Percentiles rank a stretch among this genome's conserved stretches.
Evolutionary conservation across 2,329 filamentous ascomycete genomes (phyloP).

Genomic region (Lecanicillium sp.): DNA sequence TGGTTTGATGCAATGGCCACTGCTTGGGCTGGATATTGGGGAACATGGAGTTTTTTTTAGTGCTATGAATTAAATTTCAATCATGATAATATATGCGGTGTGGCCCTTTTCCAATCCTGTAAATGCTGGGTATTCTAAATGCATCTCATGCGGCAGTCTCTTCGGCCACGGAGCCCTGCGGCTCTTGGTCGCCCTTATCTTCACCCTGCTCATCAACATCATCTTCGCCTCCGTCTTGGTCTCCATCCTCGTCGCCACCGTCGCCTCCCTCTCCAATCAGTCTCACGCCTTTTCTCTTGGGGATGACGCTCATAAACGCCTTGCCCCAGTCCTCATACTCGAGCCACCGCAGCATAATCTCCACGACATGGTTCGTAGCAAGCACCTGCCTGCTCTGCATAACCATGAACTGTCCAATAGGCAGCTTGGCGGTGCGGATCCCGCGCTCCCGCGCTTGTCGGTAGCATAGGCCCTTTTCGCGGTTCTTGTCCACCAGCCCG

Average conservation of each 20-base stretch:
- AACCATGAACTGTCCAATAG: conserved; percentile 90
- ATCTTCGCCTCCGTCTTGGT: conserved; percentile 26
- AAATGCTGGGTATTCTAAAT: conserved; percentile 7
- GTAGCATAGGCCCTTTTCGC: conserved; percentile 92
- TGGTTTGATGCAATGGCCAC: background rate
- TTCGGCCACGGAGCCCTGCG: too few species aligned
- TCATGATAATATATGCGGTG: too few species aligned
- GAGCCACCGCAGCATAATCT: conserved; percentile 93
- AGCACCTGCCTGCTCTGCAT: conserved; percentile 83
- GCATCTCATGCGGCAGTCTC: conserved; percentile 13
- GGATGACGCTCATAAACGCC: conserved; percentile 82
- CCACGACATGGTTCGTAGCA: conserved; percentile 90
- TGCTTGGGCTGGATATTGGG: too few species aligned
- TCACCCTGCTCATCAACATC: conserved; percentile 14
- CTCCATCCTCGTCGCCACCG: conserved; percentile 11
- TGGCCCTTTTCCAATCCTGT: conserved; percentile 7
- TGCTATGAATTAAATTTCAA: too few species aligned
- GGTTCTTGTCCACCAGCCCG: conserved; percentile 90
- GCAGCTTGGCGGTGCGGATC: conserved; percentile 81
- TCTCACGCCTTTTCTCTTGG: conserved; percentile 77
- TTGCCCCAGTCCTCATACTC: conserved; percentile 86
- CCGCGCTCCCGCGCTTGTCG: conserved; percentile 66
- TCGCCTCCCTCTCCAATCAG: conserved; percentile 39
- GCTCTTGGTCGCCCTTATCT: conserved; percentile 14
- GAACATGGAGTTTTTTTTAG: too few species aligned